These are phyloP conservation scores for Monosporozyma aquatica DNA, from an alignment of 805 yeast genomes.

Conservation along the genomic window DNA sequence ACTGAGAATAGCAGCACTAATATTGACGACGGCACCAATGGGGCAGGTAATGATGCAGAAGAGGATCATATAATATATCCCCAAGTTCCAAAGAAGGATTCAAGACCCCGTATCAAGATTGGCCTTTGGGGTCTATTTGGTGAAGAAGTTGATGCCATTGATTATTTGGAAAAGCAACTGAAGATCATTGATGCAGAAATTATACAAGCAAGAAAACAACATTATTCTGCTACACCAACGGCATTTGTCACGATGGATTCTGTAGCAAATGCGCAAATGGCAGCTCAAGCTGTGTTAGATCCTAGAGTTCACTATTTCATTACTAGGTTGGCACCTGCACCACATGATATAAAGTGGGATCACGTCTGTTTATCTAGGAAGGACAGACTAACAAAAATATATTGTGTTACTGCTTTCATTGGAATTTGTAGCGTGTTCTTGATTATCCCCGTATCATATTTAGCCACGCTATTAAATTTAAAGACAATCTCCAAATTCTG, in stretches of 20 bases:
- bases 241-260: constrained; percentile 94
- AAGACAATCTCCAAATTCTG: constrained; percentile 71
- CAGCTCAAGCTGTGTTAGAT: constrained; percentile 90
- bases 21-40: neutral
- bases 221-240: constrained; percentile 75
- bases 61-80: constrained; percentile 21
- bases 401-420: constrained; percentile 32
- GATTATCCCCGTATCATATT: constrained; percentile 73
- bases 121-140: constrained; percentile 63
- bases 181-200: constrained; percentile 66
- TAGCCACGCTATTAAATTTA: constrained; percentile 73
- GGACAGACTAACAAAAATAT: constrained; percentile 53
- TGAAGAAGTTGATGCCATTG: constrained; percentile 69
- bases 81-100: constrained; percentile 25
- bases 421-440: constrained; percentile 55
- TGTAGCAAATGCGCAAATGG: constrained; percentile 92
- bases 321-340: constrained; percentile 86
- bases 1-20: neutral
- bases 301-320: constrained; percentile 80
- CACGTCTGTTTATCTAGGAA: constrained; percentile 72
- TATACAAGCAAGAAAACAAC: constrained; percentile 49
- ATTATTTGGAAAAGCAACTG: constrained; percentile 59
- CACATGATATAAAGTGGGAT: constrained; percentile 90
- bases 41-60: constrained; percentile 5
- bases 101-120: constrained; percentile 52